These are phyloP conservation scores for Alternaria incomplexa DNA, from an alignment of 2,329 filamentous ascomycete genomes.

Conservation along the genomic window DNA sequence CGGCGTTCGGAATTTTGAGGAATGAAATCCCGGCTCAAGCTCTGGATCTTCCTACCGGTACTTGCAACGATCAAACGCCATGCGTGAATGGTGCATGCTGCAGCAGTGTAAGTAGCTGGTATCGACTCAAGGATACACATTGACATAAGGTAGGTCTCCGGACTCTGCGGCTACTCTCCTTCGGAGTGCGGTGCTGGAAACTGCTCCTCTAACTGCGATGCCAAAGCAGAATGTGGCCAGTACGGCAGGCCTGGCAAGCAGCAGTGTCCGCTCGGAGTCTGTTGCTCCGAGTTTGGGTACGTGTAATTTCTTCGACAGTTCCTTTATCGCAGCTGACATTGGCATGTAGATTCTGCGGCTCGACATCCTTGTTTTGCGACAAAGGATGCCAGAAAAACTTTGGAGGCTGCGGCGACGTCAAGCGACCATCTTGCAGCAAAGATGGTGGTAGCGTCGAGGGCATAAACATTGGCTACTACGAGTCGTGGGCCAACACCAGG, in stretches of 20 bases:
- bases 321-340: neutral
- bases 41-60: neutral
- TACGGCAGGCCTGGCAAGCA: neutral
- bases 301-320: too few relatives aligned
- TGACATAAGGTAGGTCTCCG: neutral
- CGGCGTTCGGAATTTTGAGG: neutral
- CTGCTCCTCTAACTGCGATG: constrained; percentile 9
- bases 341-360: neutral
- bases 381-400: constrained; percentile 1
- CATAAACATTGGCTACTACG: neutral
- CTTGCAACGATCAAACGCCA: neutral
- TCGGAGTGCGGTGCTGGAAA: neutral
- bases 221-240: constrained; percentile 12
- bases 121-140: neutral
- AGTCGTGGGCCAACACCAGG: constrained; percentile 1
- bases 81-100: constrained; percentile 5
- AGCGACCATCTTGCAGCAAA: neutral
- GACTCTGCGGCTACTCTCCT: neutral
- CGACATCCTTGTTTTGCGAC: neutral
- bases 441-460: neutral
- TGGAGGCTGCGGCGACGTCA: neutral
- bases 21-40: neutral
- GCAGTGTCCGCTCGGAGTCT: constrained; percentile 10
- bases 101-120: neutral
- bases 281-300: constrained; percentile 8